These are phyloP conservation scores for Phytophthora tentaculata DNA, from an alignment of 352 stramenopile genomes.

Conservation along the genomic window DNA sequence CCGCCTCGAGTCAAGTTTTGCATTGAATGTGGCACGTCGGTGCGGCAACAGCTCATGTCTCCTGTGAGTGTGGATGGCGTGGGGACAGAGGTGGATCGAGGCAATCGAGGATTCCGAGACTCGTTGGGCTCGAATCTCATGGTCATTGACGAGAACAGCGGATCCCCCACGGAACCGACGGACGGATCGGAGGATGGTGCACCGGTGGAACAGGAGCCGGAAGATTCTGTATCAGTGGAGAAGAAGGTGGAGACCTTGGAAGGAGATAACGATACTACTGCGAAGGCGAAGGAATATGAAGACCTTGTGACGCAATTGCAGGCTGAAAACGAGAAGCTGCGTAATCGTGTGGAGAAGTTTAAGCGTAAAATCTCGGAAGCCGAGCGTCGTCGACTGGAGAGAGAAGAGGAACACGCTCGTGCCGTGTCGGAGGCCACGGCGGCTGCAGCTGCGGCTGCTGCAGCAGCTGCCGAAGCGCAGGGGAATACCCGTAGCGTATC, in stretches of 20 bases:
- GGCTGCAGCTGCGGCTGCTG: constrained; percentile 28
- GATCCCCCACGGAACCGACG: constrained; percentile 56
- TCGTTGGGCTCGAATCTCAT: constrained; percentile 55
- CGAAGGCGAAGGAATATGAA: constrained; percentile 40
- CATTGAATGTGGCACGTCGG: constrained; percentile 83
- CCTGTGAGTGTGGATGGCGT: constrained; percentile 45
- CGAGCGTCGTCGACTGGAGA: constrained; percentile 60
- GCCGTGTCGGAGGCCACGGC: constrained; percentile 38
- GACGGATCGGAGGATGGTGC: constrained; percentile 68
- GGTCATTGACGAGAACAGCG: constrained; percentile 80
- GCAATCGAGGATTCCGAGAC: constrained; percentile 48
- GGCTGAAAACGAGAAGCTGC: constrained; percentile 81
- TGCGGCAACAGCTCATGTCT: constrained; percentile 61
- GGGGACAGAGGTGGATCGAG: constrained; percentile 36
- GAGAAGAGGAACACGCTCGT: constrained; percentile 56
- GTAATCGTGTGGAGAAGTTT: constrained; percentile 74
- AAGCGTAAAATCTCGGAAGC: constrained; percentile 69
- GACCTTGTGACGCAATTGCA: constrained; percentile 61
- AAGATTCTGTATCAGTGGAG: constrained; percentile 39
- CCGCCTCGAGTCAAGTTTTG: constrained; percentile 84
- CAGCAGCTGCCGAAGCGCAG: constrained; percentile 18
- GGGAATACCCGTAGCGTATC: constrained; percentile 10
- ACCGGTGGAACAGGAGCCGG: constrained; percentile 38
- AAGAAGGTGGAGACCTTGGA: constrained; percentile 36
- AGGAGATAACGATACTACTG: constrained; percentile 29